Percentiles rank a stretch among this genome's conserved stretches.
phyloP scores from a whole-genome alignment of 306 rosid species.

The Sicyos edulis region DNA sequence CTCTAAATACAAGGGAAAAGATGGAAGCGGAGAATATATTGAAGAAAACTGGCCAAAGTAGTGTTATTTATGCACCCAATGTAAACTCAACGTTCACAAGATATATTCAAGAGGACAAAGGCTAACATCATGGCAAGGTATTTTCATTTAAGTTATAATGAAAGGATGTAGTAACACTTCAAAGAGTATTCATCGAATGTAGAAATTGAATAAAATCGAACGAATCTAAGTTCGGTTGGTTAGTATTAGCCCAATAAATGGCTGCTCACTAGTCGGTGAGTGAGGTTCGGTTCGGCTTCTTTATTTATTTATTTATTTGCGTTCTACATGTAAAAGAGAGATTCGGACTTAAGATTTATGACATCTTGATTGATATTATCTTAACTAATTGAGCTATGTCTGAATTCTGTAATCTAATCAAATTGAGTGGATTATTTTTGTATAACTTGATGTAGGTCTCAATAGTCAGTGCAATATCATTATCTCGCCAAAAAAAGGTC shows the following conservation, averaged over 20 bases:
- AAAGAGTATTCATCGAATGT: neutral
- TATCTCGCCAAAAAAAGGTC: too few species aligned
- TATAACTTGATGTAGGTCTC: too few species aligned
- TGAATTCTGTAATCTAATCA: too few species aligned
- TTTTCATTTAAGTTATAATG: neutral
- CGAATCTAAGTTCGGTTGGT: neutral
- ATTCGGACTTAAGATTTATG: too few species aligned
- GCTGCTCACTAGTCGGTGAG: neutral
- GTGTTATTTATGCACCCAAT: conserved; percentile 17
- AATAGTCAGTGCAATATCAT: too few species aligned
- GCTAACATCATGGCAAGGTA: neutral
- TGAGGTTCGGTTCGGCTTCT: neutral
- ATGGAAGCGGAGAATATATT: conserved; percentile 24
- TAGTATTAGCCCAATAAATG: neutral
- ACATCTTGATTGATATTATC: too few species aligned
- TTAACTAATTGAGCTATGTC: too few species aligned
- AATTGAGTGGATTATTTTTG: too few species aligned
- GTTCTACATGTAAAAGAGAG: too few species aligned
- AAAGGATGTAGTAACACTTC: neutral
- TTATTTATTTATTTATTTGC: too few species aligned
- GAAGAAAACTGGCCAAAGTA: conserved; percentile 24
- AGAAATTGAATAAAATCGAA: neutral
- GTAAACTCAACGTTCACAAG: neutral
- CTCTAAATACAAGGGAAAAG: conserved; percentile 20
- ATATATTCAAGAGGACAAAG: conserved; percentile 12